A percentile compares a stretch with the other conserved stretches of the same genome.
phyloP scores from a whole-genome alignment of 164 flowering plant genomes.

The Magnolia kwangsiensis region DNA sequence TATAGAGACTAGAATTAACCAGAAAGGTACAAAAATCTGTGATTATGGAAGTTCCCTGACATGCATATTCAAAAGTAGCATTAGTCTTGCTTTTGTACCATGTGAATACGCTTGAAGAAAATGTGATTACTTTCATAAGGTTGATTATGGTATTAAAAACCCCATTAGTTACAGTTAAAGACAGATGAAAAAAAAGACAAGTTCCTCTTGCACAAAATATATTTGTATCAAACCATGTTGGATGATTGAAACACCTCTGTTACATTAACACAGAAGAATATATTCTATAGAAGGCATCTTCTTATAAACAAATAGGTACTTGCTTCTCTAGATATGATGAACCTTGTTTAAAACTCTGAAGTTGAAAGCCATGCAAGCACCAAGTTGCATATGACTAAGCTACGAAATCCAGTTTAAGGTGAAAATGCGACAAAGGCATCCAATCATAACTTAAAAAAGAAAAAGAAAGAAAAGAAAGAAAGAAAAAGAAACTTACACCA shows the following conservation, averaged over 20 bases:
- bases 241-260: no score
- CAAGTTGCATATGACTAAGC: neutral
- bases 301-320: neutral
- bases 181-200: neutral
- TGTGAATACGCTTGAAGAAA: neutral
- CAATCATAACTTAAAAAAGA: neutral
- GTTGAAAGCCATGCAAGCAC: neutral
- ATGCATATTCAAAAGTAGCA: neutral
- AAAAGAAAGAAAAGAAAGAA: neutral
- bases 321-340: neutral
- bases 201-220: neutral
- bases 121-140: neutral
- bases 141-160: neutral
- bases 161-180: neutral
- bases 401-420: neutral
- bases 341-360: neutral
- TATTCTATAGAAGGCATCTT: no score
- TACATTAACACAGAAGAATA: no score
- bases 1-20: no score
- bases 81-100: neutral
- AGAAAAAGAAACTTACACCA: conserved; percentile 57
- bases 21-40: no score
- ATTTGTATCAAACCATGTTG: neutral
- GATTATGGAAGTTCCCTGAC: neutral
- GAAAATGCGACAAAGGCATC: neutral